Percentiles rank a stretch among this genome's conserved stretches.
These are phyloP conservation scores for Cladosporium phlei DNA, from an alignment of 2,329 filamentous ascomycete species.

Conservation along the genomic window DNA sequence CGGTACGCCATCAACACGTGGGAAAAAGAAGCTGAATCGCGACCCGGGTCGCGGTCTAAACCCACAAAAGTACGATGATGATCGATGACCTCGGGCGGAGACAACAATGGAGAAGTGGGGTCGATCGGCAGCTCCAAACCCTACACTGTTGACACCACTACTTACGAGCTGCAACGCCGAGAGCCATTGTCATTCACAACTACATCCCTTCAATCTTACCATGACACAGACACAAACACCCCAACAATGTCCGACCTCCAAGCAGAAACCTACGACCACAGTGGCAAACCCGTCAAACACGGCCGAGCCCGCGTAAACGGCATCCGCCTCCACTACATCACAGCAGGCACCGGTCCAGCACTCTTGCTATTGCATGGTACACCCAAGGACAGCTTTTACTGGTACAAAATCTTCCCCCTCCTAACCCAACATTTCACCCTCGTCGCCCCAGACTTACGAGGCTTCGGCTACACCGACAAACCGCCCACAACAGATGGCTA, in stretches of 20 bases:
- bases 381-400: conserved; percentile 34
- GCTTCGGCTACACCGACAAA: conserved; percentile 39
- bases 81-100: conserved; percentile 9
- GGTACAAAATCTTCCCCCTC: conserved; percentile 34
- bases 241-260: conserved; percentile 10
- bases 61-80: neutral
- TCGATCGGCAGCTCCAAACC: conserved; percentile 5
- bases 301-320: conserved; percentile 30
- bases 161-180: no score
- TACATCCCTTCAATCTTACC: no score
- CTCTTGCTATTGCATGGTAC: conserved; percentile 31
- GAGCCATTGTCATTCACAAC: no score
- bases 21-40: no score
- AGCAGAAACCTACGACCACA: conserved; percentile 31
- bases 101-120: conserved; percentile 4
- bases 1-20: neutral
- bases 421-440: conserved; percentile 35
- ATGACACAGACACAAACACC: neutral
- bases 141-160: no score
- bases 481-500: conserved; percentile 36
- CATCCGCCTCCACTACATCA: conserved; percentile 33
- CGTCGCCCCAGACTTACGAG: conserved; percentile 35
- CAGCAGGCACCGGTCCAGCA: conserved; percentile 27
- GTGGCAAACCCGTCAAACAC: conserved; percentile 25
- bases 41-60: neutral